Conservation (phyloP, 208 protist species). For the Acanthamoeba comandoni region DNA sequence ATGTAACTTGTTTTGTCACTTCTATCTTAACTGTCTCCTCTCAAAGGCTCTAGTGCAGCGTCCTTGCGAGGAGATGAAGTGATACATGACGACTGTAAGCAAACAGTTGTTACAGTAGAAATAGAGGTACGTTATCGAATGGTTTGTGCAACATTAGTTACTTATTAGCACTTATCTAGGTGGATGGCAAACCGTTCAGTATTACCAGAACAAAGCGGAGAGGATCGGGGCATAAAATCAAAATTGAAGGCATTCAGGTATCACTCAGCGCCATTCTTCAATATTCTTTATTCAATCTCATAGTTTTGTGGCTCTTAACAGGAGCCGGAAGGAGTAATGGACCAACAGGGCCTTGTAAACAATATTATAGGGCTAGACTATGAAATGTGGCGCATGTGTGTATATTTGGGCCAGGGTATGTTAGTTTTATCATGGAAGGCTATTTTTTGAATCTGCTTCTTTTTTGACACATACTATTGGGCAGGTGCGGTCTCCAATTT, state of each 20-base stretch:
- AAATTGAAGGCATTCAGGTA: slow-evolving; percentile 65
- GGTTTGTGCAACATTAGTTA: not conserved
- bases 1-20: not conserved
- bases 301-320: not conserved
- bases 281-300: too few species aligned
- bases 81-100: slow-evolving; percentile 75
- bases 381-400: slow-evolving; percentile 80
- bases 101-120: slow-evolving; percentile 25
- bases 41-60: slow-evolving; percentile 9
- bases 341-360: slow-evolving; percentile 76
- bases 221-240: slow-evolving; percentile 57
- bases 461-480: not conserved
- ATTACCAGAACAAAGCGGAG: slow-evolving; percentile 71
- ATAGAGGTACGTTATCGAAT: slow-evolving; percentile 34
- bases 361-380: slow-evolving; percentile 81
- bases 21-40: not conserved
- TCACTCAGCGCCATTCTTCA: too few species aligned
- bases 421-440: too few species aligned
- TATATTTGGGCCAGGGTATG: slow-evolving; percentile 79
- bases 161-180: not conserved
- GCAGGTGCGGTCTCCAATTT: slow-evolving; percentile 78
- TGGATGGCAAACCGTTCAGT: slow-evolving; percentile 50
- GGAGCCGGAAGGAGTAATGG: slow-evolving; percentile 70
- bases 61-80: slow-evolving; percentile 78
- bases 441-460: too few species aligned